Evolutionary conservation across 2,329 filamentous ascomycete species (phyloP).

Genomic region (Exophiala spinifera): DNA sequence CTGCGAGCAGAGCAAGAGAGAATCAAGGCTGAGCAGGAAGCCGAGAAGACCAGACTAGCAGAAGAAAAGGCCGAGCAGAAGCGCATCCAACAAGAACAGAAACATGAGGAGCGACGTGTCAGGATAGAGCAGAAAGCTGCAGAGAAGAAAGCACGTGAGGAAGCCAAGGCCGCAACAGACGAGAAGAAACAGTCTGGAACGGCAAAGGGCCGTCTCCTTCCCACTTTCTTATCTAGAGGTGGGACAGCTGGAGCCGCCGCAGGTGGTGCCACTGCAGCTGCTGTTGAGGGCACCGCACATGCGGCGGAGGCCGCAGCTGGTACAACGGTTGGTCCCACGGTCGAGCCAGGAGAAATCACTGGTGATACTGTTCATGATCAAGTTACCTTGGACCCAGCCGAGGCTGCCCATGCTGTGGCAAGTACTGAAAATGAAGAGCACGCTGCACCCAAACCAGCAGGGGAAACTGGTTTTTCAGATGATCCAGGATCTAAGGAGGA

Average conservation of each 20-base stretch:
- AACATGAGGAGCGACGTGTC: constrained; percentile 18
- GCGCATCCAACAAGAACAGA: constrained; percentile 22
- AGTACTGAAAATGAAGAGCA: constrained; percentile 6
- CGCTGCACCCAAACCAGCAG: background rate
- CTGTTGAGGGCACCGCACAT: constrained; percentile 8
- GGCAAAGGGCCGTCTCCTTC: constrained; percentile 14
- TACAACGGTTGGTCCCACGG: background rate
- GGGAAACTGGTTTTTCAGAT: constrained; percentile 3
- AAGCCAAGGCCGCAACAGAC: constrained; percentile 18
- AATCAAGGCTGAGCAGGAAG: constrained; percentile 56
- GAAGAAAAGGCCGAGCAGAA: constrained; percentile 36
- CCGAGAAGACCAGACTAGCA: constrained; percentile 40
- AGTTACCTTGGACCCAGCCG: constrained; percentile 16
- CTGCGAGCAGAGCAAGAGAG: constrained; percentile 63
- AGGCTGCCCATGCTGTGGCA: constrained; percentile 7
- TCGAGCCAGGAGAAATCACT: background rate
- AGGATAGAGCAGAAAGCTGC: constrained; percentile 21
- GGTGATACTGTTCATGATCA: constrained; percentile 20
- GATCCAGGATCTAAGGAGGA: constrained; percentile 6
- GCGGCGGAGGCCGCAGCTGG: constrained; percentile 4
- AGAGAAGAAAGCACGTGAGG: constrained; percentile 24
- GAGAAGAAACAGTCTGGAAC: constrained; percentile 21
- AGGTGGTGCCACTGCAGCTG: constrained; percentile 8
- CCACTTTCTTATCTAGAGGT: constrained; percentile 17
- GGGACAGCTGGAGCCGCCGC: background rate